Conservation (phyloP, 768 basidiomycete genomes). For the Trametes villosa region DNA sequence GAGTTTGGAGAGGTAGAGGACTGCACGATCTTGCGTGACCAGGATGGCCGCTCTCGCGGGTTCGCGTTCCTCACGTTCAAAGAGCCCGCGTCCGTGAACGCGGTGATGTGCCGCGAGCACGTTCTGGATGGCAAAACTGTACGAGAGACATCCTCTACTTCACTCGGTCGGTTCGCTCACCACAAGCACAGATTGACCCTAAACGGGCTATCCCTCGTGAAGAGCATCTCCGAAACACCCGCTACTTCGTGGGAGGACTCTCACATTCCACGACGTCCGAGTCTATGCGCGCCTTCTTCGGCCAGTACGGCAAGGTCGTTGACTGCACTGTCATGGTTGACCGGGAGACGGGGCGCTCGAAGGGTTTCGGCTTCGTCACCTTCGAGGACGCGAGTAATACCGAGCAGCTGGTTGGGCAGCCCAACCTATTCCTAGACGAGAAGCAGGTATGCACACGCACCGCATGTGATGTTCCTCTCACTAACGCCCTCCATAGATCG, state of each 20-base stretch:
- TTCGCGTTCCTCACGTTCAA: constrained; percentile 98
- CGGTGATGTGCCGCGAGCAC: constrained; percentile 93
- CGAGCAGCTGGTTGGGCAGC: constrained; percentile 75
- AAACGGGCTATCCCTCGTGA: constrained; percentile 96
- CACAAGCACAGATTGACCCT: constrained; percentile 81
- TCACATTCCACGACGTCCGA: constrained; percentile 90
- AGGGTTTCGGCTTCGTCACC: constrained; percentile 97
- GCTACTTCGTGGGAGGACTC: constrained; percentile 94
- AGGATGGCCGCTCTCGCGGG: constrained; percentile 88
- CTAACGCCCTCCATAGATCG: constrained; percentile 60
- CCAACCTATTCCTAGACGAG: constrained; percentile 88
- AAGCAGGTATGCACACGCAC: constrained; percentile 67
- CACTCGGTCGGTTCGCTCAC: not conserved
- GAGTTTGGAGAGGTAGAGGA: constrained; percentile 96
- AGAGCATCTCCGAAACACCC: constrained; percentile 89
- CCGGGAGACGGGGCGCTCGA: constrained; percentile 88
- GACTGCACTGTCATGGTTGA: constrained; percentile 99
- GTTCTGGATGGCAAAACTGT: constrained; percentile 95
- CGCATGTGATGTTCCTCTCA: not conserved
- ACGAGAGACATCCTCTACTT: constrained; percentile 35
- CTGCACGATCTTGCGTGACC: constrained; percentile 98
- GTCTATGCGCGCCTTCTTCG: constrained; percentile 89
- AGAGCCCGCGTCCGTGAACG: constrained; percentile 87
- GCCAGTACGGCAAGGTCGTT: constrained; percentile 90
- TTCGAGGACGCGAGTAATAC: constrained; percentile 89